Conservation (phyloP, 805 yeast genomes). For the Maudiozyma bulderi region DNA sequence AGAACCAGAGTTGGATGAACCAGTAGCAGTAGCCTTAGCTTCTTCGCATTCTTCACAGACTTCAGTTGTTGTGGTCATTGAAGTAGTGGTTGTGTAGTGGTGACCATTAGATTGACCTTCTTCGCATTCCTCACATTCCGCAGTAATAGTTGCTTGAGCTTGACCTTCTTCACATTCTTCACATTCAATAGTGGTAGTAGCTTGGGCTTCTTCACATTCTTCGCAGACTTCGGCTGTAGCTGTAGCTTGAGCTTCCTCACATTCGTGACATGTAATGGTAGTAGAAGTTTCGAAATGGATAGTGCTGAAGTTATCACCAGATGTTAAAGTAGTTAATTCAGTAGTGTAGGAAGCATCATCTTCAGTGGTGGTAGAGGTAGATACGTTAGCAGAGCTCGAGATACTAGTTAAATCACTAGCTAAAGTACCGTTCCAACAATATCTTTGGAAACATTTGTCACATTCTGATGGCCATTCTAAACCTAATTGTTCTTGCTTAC, state of each 20-base stretch:
- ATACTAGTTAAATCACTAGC: slow-evolving; percentile 1
- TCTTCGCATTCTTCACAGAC: slow-evolving; percentile 1
- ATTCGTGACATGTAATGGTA: slow-evolving; percentile 1
- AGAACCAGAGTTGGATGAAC: slow-evolving; percentile 2
- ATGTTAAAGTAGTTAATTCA: background rate
- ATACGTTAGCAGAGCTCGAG: slow-evolving; percentile 1
- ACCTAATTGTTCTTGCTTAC: slow-evolving; percentile 62
- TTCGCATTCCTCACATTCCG: background rate
- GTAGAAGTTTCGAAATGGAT: slow-evolving; percentile 2
- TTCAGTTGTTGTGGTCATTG: background rate
- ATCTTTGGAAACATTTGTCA: slow-evolving; percentile 52
- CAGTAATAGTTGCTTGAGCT: background rate
- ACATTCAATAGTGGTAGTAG: background rate
- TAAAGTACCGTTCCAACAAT: slow-evolving; percentile 63
- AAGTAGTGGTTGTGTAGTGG: slow-evolving; percentile 1
- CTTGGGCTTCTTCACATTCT: background rate
- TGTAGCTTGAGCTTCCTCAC: background rate
- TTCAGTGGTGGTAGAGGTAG: slow-evolving; percentile 4
- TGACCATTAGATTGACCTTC: background rate
- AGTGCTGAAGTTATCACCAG: slow-evolving; percentile 3
- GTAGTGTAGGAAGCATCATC: slow-evolving; percentile 9
- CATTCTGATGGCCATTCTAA: slow-evolving; percentile 56
- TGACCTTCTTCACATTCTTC: background rate
- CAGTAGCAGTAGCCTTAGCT: slow-evolving; percentile 6
- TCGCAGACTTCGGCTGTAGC: background rate